Evolutionary conservation across 768 basidiomycete genomes (phyloP).

Genomic region (Russula griseocarnosa): DNA sequence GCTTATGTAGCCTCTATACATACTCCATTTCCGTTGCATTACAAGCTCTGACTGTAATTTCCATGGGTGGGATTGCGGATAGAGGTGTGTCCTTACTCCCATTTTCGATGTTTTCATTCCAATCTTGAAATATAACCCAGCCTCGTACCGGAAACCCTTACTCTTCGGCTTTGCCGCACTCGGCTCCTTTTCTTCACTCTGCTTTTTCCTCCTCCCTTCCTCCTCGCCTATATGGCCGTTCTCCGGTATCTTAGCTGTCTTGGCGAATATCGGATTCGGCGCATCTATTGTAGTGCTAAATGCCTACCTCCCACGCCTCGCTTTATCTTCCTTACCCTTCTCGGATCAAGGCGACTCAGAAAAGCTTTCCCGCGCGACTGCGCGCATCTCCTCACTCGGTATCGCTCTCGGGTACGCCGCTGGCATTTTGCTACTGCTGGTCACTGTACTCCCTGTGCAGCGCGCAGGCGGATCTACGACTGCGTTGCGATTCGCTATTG

Average conservation of each 20-base stretch:
- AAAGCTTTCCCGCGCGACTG: slow-evolving; percentile 66
- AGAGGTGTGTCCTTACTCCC: slow-evolving; percentile 53
- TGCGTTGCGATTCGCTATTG: slow-evolving; percentile 77
- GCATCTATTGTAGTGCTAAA: slow-evolving; percentile 87
- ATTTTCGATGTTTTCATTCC: not conserved
- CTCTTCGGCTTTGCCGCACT: slow-evolving; percentile 69
- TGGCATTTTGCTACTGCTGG: slow-evolving; percentile 71
- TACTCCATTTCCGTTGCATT: slow-evolving; percentile 85
- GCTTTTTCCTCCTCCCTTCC: slow-evolving; percentile 73
- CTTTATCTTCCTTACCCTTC: slow-evolving; percentile 37
- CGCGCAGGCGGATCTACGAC: slow-evolving; percentile 69
- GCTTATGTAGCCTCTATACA: slow-evolving; percentile 63
- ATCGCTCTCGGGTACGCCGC: slow-evolving; percentile 84
- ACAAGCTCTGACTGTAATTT: slow-evolving; percentile 92
- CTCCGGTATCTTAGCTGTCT: slow-evolving; percentile 63
- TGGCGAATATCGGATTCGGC: slow-evolving; percentile 84
- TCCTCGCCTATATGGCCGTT: slow-evolving; percentile 65
- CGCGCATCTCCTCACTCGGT: slow-evolving; percentile 78
- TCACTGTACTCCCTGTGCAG: slow-evolving; percentile 75
- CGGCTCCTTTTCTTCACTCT: slow-evolving; percentile 63
- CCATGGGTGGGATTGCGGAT: slow-evolving; percentile 89
- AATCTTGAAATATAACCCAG: slow-evolving; percentile 38
- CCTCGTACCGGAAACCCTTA: slow-evolving; percentile 68
- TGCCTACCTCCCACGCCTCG: slow-evolving; percentile 75
- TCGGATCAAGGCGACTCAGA: slow-evolving; percentile 42